A percentile compares a stretch with the other conserved stretches of the same genome.
These are phyloP conservation scores for Globisporangium irregulare DNA, from an alignment of 352 stramenopile species.

Conservation along the genomic window DNA sequence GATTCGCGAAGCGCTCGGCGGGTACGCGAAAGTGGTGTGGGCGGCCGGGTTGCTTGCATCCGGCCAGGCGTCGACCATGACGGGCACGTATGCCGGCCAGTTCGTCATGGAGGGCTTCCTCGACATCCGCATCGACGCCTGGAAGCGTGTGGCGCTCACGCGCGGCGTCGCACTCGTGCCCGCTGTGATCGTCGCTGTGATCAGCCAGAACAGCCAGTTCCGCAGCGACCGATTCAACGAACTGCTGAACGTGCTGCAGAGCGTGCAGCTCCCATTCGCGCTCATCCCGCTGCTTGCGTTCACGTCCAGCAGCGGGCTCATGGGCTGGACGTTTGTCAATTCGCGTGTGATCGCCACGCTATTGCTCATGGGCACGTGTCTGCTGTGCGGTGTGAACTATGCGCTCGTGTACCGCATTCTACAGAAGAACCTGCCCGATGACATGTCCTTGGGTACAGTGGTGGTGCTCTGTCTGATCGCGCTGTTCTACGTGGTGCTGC, in stretches of 20 bases:
- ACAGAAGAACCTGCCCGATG: conserved; percentile 27
- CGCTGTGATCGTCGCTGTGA: conserved; percentile 77
- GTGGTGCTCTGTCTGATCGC: conserved; percentile 18
- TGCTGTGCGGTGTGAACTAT: conserved; percentile 68
- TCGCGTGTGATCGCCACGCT: conserved; percentile 28
- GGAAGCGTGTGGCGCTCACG: conserved; percentile 81
- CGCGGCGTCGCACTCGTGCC: conserved; percentile 92
- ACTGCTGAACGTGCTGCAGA: conserved; percentile 86
- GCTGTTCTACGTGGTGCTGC: conserved; percentile 35
- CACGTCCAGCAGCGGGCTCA: conserved; percentile 47
- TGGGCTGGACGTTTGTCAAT: conserved; percentile 60
- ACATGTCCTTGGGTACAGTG: conserved; percentile 25
- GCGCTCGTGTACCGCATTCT: conserved; percentile 55
- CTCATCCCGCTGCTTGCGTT: conserved; percentile 83
- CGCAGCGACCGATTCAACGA: conserved; percentile 74
- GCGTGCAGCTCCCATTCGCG: conserved; percentile 84
- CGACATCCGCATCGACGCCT: conserved; percentile 81
- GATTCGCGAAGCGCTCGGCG: conserved; percentile 75
- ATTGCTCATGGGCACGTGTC: conserved; percentile 35
- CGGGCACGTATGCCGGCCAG: conserved; percentile 95
- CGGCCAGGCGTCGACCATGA: conserved; percentile 95
- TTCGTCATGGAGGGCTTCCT: conserved; percentile 98
- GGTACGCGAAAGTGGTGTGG: conserved; percentile 89
- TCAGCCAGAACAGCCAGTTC: conserved; percentile 48
- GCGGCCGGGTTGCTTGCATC: conserved; percentile 92